Base-by-base conservation (phyloP, 495 filamentous ascomycete species). In the Clavariopsis aquatica region DNA sequence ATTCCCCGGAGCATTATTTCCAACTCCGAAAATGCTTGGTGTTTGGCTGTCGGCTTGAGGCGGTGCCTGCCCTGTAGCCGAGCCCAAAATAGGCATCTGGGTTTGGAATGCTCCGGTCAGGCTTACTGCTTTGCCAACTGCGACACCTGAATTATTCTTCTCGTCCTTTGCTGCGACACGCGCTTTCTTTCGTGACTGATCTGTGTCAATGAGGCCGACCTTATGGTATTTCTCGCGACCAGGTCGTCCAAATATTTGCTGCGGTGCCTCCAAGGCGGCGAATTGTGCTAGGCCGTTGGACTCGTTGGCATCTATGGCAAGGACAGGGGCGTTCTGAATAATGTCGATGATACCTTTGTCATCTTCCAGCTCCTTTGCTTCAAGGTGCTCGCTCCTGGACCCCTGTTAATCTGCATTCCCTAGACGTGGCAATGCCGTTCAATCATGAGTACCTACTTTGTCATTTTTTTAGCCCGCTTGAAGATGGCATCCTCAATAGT, bases 401-500 rank as follows among this genome's bases (percentile, higher is more conserved):
- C 12, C 3, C 2, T 43, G 38, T 43, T 43, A 43, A 17, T 17
- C n/a, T 8, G 5, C 31, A 34, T n/a, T n/a, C n/a, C n/a, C n/a
- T n/a, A n/a, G n/a, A n/a, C n/a, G n/a, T n/a, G n/a, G n/a, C n/a
- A n/a, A n/a, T n/a, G n/a, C n/a, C n/a, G n/a, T n/a, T n/a, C 31
- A 34, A 34, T 34, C 5, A 34, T 5, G 31, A 34, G 5, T 34
- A 34, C 31, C 5, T 43, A 43, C 38, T 84, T 83, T 0, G 88
- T 88, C 91, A 98, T 96, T 22, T 85, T 80, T 51, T 87, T 84
- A 17, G 89, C 76, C 5, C 92, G 83, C 41, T 85, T 77, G 0
- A 94, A 78, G 75, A 98, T 94, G 22, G 85, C 83, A 72, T 97
- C 92, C 67, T 98, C 93, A 1, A 97, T 80, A 4, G 90, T 96